Base-by-base conservation (phyloP, 73 alveolate species). In the Tetrahymena elliotti region DNA sequence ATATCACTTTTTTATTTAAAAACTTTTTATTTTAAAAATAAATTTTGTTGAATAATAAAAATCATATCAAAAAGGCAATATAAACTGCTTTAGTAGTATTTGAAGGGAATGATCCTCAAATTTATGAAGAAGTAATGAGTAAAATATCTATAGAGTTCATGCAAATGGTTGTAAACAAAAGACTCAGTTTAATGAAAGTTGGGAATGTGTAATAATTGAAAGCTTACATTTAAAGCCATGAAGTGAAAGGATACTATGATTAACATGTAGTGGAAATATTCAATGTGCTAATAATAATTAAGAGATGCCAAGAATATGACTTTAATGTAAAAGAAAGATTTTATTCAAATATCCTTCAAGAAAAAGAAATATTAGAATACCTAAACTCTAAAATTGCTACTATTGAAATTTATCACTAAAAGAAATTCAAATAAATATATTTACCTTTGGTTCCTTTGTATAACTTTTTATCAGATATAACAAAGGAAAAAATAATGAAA, bases 361-460 rank as follows among this genome's bases (percentile, higher is more conserved):
- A 68, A 31, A 18, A 31, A 68, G 88, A 68, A 31, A 68, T 68
- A 7, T 36, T 68, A 1, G 88, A 68, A 10, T 24, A 6, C 36
- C 36, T 68, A 18, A 68, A 68, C 36, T 68, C 88, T 16, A 68
- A 31, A 68, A 68, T 68, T 24, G 88, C 88, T 24, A 68, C 88
- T 68, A 68, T 68, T 0, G 88, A 68, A 68, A 68, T 68, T 18
- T 68, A 68, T 31, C 38, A 68, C 33, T 11, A 68, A 31, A 68
- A 68, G 33, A 68, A 68, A 31, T 68, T n/a, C 38, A 68, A 68
- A 68, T 11, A 68, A 68, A 31, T 68, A 3, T 68, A 68, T 68
- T 88, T 40, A 18, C 96, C 96, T 52, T 41, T 88, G 0, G 95
- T 54, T 47, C 96, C 96, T 36, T 41, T 94, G 12, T 94, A 84